Base-by-base conservation (phyloP, 2,329 filamentous ascomycete genomes). In the Neonectria neomacrospora region DNA sequence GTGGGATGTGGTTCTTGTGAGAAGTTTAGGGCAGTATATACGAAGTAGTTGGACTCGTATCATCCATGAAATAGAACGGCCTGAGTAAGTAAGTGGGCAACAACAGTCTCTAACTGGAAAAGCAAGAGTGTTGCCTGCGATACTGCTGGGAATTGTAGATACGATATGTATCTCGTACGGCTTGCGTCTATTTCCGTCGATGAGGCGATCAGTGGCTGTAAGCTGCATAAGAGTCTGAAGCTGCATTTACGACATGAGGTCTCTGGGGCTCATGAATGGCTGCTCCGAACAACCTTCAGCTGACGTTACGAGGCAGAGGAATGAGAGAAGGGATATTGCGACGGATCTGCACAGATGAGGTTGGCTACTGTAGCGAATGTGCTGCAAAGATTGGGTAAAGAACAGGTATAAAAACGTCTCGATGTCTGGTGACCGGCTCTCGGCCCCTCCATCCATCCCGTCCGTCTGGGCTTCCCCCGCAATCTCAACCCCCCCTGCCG, bases 141-240 rank as follows among this genome's bases (percentile, higher is more conserved):
- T 58, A 63, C 54, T n/a, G 60, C 51, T 26, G 8, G 8, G 10
- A n/a, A 16, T 8, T 39, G 37, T n/a, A n/a, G 37, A n/a, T n/a
- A 18, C n/a, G 3, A 18, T 5, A 6, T 34, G 16, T 14, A 34
- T 12, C 6, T 34, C 32, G 11, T 20, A 22, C 41, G 7, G 3
- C 22, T 12, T 30, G n/a, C n/a, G n/a, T 57, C 59, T 62, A 62
- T 62, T 62, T 62, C 51, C 11, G 59, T 62, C 47, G 37, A 16
- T n/a, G 8, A 44, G n/a, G 22, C 28, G 39, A 20, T 18, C 39
- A 16, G 11, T 44, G 22, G 18, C 30, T 30, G 28, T 54, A 48
- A n/a, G 18, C 30, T 39, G 20, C 47, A 48, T 39, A 20, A 45
- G 54, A 58, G 54, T 44, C 42, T 54, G 60, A 50, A 63, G 45